A percentile compares a stretch with the other conserved stretches of the same genome.
Evolutionary conservation across 805 yeast genomes (phyloP).

Genomic region (Candida sakaeoensis): DNA sequence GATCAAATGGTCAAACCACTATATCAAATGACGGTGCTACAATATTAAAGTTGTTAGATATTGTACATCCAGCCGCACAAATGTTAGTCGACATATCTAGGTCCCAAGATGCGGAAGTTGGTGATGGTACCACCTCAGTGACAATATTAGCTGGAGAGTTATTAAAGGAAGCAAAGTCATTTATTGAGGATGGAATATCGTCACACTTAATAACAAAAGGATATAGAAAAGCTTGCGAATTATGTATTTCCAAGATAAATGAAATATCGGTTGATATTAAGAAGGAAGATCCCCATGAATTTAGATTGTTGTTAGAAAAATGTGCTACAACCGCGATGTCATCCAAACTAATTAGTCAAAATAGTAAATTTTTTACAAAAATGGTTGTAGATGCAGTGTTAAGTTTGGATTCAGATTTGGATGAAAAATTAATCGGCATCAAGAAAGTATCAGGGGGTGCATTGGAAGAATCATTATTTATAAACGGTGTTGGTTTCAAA

Average conservation of each 20-base stretch:
- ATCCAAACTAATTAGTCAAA: constrained; percentile 84
- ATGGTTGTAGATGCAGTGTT: constrained; percentile 97
- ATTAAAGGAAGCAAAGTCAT: constrained; percentile 82
- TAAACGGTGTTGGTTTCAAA: constrained; percentile 95
- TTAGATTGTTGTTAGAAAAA: constrained; percentile 75
- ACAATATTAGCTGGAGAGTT: constrained; percentile 94
- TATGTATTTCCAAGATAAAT: constrained; percentile 69
- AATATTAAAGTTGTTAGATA: constrained; percentile 83
- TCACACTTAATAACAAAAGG: constrained; percentile 88
- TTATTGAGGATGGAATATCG: constrained; percentile 94
- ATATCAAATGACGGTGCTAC: constrained; percentile 99
- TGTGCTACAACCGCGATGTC: constrained; percentile 98
- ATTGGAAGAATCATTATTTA: constrained; percentile 85
- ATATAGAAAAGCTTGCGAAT: constrained; percentile 71
- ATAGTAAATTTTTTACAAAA: constrained; percentile 84
- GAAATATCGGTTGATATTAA: constrained; percentile 74
- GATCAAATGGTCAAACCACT: constrained; percentile 79
- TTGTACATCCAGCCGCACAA: constrained; percentile 98
- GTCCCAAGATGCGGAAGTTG: constrained; percentile 97
- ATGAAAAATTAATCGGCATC: constrained; percentile 88
- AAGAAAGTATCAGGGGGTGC: constrained; percentile 96
- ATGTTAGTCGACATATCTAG: constrained; percentile 91
- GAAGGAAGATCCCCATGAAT: constrained; percentile 43
- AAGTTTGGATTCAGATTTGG: constrained; percentile 78
- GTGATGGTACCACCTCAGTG: constrained; percentile 98